These are phyloP conservation scores for Capsicum baccatum DNA, from an alignment of 257 asterid species.

Conservation along the genomic window DNA sequence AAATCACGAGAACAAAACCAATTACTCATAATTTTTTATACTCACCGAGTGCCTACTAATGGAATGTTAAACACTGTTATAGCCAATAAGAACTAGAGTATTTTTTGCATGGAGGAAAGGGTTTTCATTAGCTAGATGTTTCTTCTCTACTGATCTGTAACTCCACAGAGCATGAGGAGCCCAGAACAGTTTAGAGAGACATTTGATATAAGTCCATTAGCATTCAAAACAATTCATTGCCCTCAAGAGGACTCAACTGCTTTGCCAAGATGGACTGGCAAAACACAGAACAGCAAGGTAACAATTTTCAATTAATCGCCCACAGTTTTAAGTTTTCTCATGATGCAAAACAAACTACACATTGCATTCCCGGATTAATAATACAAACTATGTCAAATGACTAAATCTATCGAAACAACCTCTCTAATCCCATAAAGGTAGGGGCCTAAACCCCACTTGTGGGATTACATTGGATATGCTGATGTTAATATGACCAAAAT, in stretches of 20 bases:
- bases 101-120: neutral
- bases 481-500: too few relatives aligned
- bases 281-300: neutral
- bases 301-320: neutral
- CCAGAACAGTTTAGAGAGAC: constrained; percentile 53
- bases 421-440: too few relatives aligned
- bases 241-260: constrained; percentile 42
- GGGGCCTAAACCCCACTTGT: too few relatives aligned
- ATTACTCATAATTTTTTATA: neutral
- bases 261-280: constrained; percentile 71
- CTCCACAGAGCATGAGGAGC: constrained; percentile 45
- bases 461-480: too few relatives aligned
- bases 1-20: neutral
- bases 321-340: too few relatives aligned
- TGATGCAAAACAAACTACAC: too few relatives aligned
- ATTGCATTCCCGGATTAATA: neutral
- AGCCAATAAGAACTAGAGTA: neutral
- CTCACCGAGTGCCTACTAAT: neutral
- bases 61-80: neutral
- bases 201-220: constrained; percentile 57
- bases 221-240: constrained; percentile 65
- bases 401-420: too few relatives aligned
- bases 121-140: constrained; percentile 29
- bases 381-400: too few relatives aligned
- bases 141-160: constrained; percentile 60